Evolutionary conservation across 352 stramenopile species (phyloP).

Genomic region (Globisporangium paddicum): DNA sequence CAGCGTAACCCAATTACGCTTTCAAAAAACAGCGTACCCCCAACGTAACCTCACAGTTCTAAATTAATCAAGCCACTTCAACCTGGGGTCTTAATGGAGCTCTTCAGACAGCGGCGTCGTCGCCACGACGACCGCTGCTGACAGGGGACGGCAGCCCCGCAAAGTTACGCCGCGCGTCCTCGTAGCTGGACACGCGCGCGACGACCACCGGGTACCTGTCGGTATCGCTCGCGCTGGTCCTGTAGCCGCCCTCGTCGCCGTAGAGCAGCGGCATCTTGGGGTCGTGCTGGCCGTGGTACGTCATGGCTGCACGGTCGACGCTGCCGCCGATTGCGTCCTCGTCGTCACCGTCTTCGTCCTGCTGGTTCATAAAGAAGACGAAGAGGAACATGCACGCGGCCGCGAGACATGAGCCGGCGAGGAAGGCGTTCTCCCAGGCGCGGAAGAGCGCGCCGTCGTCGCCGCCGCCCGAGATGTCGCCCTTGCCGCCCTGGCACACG

Average conservation of each 20-base stretch:
- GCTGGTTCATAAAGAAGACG: constrained; percentile 78
- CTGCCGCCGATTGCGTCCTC: constrained; percentile 20
- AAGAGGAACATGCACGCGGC: constrained; percentile 76
- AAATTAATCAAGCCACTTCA: neutral
- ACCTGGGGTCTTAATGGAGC: neutral
- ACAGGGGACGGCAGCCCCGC: constrained; percentile 32
- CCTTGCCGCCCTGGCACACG: constrained; percentile 66
- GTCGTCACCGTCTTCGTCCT: constrained; percentile 40
- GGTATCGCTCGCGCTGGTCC: constrained; percentile 8
- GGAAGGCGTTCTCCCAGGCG: constrained; percentile 59
- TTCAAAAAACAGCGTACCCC: neutral
- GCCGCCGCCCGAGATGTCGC: constrained; percentile 52
- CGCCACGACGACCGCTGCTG: neutral
- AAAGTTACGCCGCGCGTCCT: constrained; percentile 51
- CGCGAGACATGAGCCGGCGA: constrained; percentile 65
- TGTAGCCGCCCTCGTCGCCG: constrained; percentile 13
- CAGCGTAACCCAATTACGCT: neutral
- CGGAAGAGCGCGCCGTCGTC: constrained; percentile 37
- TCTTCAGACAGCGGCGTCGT: constrained; percentile 15
- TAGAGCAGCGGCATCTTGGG: constrained; percentile 63
- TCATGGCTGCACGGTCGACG: constrained; percentile 22
- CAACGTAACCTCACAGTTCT: neutral
- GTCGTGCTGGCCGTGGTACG: constrained; percentile 26
- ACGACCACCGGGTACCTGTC: constrained; percentile 19
- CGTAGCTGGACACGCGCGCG: constrained; percentile 38